Conservation (phyloP, 495 filamentous ascomycete species). For the Chlorociboria aeruginascens region DNA sequence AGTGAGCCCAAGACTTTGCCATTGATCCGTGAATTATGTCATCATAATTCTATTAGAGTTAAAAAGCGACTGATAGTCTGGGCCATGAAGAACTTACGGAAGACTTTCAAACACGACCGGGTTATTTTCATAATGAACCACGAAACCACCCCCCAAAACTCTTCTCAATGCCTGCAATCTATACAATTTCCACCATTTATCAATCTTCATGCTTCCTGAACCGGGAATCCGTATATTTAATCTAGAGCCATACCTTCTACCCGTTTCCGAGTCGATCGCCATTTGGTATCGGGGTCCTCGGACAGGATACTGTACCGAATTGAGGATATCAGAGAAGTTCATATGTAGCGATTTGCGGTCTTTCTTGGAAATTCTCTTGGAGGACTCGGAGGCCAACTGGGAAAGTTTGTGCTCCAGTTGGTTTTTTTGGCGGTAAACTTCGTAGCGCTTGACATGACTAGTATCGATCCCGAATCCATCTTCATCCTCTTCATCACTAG, state of each 20-base stretch:
- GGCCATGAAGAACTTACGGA: slow-evolving; percentile 24
- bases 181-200: slow-evolving; percentile 84
- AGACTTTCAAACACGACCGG: slow-evolving; percentile 66
- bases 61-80: neutral
- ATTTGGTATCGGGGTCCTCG: slow-evolving; percentile 60
- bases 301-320: slow-evolving; percentile 68
- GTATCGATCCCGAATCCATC: slow-evolving; percentile 30
- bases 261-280: slow-evolving; percentile 61
- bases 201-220: slow-evolving; percentile 63
- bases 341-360: slow-evolving; percentile 66
- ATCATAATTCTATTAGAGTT: slow-evolving; percentile 2
- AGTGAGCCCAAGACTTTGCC: too few relatives aligned
- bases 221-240: slow-evolving; percentile 65
- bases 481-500: slow-evolving; percentile 37
- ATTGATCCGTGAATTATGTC: neutral
- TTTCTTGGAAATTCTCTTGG: slow-evolving; percentile 63
- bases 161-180: slow-evolving; percentile 63
- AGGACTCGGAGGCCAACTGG: slow-evolving; percentile 44
- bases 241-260: slow-evolving; percentile 63
- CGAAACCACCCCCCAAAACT: slow-evolving; percentile 70
- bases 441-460: slow-evolving; percentile 26
- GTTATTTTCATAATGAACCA: slow-evolving; percentile 72
- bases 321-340: slow-evolving; percentile 72
- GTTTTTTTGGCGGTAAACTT: slow-evolving; percentile 26
- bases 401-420: slow-evolving; percentile 26